phyloP scores from a whole-genome alignment of 2,329 filamentous ascomycete genomes.

The Botrytis cinerea region DNA sequence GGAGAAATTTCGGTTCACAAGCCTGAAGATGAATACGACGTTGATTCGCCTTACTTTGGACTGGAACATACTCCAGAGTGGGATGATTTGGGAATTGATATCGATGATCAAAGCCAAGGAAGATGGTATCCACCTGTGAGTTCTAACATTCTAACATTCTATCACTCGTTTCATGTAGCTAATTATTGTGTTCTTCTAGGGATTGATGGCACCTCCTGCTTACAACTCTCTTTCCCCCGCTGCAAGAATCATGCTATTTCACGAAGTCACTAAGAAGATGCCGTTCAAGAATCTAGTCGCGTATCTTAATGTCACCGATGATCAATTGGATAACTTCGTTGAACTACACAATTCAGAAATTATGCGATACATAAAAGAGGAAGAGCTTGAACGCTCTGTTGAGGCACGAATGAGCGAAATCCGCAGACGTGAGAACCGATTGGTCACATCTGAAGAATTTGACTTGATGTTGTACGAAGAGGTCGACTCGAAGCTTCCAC shows the following conservation, averaged over 20 bases:
- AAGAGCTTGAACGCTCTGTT: no score
- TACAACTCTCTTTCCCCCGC: neutral
- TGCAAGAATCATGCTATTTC: neutral
- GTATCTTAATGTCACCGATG: neutral
- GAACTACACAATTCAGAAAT: neutral
- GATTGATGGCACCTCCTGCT: neutral
- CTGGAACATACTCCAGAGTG: neutral
- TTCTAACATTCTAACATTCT: fast-evolving
- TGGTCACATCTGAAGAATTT: neutral
- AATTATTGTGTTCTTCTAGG: neutral
- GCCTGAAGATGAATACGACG: neutral
- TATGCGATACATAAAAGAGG: neutral
- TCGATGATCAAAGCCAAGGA: neutral
- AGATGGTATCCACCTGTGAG: slow-evolving; percentile 13
- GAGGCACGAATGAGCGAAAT: no score
- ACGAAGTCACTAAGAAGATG: neutral
- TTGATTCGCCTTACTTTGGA: neutral
- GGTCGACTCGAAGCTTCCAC: neutral
- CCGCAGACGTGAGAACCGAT: neutral
- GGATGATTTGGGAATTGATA: neutral
- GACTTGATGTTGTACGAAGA: neutral
- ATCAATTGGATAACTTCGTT: neutral
- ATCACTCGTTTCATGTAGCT: neutral
- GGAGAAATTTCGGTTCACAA: no score
- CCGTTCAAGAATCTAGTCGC: neutral